Evolutionary conservation across 2,329 filamentous ascomycete species (phyloP).

Genomic region (Colletotrichum viniferum): DNA sequence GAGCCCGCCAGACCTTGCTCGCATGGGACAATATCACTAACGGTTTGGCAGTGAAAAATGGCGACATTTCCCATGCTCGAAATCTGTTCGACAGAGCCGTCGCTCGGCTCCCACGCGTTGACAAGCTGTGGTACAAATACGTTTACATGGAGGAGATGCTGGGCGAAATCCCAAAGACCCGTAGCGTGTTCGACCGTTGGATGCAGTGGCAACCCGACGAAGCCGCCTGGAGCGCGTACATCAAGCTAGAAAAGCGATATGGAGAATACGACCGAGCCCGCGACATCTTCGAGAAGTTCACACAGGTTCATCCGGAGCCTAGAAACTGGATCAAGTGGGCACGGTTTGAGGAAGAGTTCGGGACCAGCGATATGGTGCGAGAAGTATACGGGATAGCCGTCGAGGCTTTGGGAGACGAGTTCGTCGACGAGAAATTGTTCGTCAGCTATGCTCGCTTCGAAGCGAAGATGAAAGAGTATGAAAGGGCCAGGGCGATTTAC

Average conservation of each 20-base stretch:
- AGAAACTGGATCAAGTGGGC: constrained; percentile 99
- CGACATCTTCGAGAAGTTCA: constrained; percentile 88
- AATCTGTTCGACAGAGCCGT: constrained; percentile 96
- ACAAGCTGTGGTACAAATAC: constrained; percentile 99
- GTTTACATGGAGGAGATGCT: constrained; percentile 99
- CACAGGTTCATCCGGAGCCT: constrained; percentile 89
- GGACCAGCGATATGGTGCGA: constrained; percentile 87
- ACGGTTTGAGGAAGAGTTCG: constrained; percentile 94
- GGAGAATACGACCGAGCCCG: constrained; percentile 90
- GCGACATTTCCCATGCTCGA: constrained; percentile 95
- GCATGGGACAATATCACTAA: not conserved
- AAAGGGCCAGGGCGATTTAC: constrained; percentile 92
- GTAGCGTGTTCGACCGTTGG: constrained; percentile 97
- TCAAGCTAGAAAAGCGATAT: constrained; percentile 96
- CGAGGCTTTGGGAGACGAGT: constrained; percentile 89
- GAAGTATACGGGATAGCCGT: constrained; percentile 91
- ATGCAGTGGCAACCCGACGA: constrained; percentile 98
- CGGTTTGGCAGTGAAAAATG: constrained; percentile 29
- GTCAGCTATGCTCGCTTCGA: constrained; percentile 96
- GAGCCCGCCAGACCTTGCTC: not conserved
- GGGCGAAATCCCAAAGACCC: constrained; percentile 88
- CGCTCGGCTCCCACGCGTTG: constrained; percentile 84
- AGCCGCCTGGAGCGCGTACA: constrained; percentile 93
- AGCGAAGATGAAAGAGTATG: constrained; percentile 92
- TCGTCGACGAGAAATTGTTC: constrained; percentile 95